phyloP scores from a whole-genome alignment of 2,329 filamentous ascomycete genomes.

The Leptographium galeiforme region DNA sequence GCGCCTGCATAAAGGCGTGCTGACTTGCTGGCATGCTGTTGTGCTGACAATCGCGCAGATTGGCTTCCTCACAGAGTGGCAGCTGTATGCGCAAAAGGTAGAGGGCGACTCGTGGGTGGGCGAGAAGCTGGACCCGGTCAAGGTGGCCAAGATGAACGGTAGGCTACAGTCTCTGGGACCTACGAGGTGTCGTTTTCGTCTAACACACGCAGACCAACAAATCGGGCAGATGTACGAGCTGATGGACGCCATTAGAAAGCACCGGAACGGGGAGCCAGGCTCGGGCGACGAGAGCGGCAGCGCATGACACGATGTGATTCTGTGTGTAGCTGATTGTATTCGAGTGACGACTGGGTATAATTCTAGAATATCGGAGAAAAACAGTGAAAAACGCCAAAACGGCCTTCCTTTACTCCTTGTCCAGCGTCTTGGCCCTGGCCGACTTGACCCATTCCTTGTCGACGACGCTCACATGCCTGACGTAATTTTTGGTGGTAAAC shows the following conservation, averaged over 20 bases:
- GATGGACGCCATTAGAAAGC: conserved; percentile 62
- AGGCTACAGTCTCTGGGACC: conserved; percentile 20
- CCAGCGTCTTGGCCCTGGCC: conserved; percentile 13
- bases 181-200: neutral
- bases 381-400: too few species aligned
- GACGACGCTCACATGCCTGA: conserved; percentile 50
- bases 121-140: conserved; percentile 68
- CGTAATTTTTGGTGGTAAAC: conserved; percentile 53
- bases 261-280: conserved; percentile 10
- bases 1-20: too few species aligned
- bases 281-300: neutral
- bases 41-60: conserved; percentile 40
- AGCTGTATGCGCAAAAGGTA: conserved; percentile 82
- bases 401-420: neutral
- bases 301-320: neutral
- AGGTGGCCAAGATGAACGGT: conserved; percentile 93
- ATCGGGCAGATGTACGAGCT: conserved; percentile 87
- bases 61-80: conserved; percentile 93
- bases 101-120: conserved; percentile 79
- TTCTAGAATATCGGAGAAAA: too few species aligned
- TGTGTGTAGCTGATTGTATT: neutral
- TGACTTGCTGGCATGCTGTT: neutral
- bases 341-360: too few species aligned
- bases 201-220: conserved; percentile 59
- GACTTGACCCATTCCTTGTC: conserved; percentile 47